phyloP scores from a whole-genome alignment of 306 rosid genomes.

The Cicer yamashitae region DNA sequence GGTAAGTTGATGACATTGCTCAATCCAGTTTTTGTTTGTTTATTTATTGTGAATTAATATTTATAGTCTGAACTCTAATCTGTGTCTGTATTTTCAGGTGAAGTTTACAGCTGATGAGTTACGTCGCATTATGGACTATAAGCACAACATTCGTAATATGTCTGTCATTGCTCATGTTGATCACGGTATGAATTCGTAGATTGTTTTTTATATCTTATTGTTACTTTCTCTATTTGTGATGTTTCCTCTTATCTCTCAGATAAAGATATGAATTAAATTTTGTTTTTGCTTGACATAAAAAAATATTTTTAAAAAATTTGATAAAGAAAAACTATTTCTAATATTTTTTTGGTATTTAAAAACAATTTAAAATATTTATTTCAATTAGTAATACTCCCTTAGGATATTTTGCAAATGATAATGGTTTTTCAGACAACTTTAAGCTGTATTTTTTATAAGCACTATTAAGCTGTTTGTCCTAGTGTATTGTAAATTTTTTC shows the following conservation, averaged over 20 bases:
- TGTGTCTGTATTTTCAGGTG: conserved; percentile 63
- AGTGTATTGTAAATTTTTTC: not conserved
- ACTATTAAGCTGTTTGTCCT: no score
- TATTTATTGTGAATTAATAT: not conserved
- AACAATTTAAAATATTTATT: no score
- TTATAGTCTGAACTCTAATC: conserved; percentile 13
- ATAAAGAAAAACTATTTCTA: no score
- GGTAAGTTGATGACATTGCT: conserved; percentile 44
- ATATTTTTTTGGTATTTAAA: no score
- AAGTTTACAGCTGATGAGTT: conserved; percentile 97
- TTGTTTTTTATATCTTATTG: not conserved
- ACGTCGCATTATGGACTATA: conserved; percentile 88
- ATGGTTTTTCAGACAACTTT: no score
- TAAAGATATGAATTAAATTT: not conserved
- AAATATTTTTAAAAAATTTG: no score
- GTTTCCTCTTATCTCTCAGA: no score
- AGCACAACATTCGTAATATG: conserved; percentile 92
- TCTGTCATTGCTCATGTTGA: conserved; percentile 93
- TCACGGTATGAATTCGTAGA: conserved; percentile 55
- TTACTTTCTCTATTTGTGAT: not conserved
- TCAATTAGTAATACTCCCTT: no score
- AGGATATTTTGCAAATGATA: no score
- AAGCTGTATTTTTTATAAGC: no score
- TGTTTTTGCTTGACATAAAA: not conserved
- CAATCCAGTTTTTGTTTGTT: not conserved